phyloP scores from a whole-genome alignment of 345 rosid genomes.

The Gossypium herbaceum region DNA sequence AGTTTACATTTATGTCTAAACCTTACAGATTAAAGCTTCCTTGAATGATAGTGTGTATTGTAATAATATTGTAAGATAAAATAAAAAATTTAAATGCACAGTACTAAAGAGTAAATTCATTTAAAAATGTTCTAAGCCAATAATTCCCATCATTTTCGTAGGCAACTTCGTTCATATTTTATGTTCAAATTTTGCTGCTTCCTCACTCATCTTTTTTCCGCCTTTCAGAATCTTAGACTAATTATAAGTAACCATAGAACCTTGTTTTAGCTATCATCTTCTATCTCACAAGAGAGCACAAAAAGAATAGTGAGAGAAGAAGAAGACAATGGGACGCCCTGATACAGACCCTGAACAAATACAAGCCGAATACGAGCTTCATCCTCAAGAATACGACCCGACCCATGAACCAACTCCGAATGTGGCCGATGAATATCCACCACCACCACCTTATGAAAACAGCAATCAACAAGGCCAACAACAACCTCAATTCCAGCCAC shows the following conservation, averaged over 20 bases:
- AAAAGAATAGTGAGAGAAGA: neutral
- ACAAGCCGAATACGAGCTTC: constrained; percentile 5
- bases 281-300: neutral
- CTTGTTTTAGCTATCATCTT: neutral
- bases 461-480: constrained; percentile 1
- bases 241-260: neutral
- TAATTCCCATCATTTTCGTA: no score
- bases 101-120: no score
- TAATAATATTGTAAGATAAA: no score
- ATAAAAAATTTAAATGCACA: no score
- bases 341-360: constrained; percentile 11
- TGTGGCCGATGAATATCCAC: neutral
- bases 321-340: constrained; percentile 17
- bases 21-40: no score
- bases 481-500: constrained; percentile 12
- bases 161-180: neutral
- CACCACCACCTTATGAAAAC: constrained; percentile 5
- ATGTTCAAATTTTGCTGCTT: neutral
- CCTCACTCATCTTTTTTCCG: neutral
- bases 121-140: no score
- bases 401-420: constrained; percentile 1
- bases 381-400: constrained; percentile 17
- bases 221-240: neutral
- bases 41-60: no score
- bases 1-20: no score